Conservation (phyloP, 495 filamentous ascomycete species). For the Ramalina peruviana region DNA sequence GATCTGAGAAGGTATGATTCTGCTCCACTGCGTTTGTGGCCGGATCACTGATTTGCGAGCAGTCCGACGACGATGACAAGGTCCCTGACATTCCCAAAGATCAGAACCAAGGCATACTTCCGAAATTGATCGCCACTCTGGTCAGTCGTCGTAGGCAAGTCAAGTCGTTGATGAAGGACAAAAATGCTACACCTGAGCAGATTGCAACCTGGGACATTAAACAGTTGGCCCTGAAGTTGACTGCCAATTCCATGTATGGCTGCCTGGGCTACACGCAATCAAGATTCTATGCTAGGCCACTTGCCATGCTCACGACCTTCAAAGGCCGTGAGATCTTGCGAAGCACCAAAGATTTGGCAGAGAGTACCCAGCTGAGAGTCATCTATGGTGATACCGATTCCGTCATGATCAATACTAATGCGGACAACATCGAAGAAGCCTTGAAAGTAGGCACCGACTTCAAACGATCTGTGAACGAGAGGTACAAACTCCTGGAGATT, state of each 20-base stretch:
- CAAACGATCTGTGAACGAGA: constrained; percentile 71
- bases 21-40: neutral
- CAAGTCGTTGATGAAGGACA: constrained; percentile 93
- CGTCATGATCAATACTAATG: constrained; percentile 99
- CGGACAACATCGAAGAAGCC: constrained; percentile 82
- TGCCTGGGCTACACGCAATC: constrained; percentile 93
- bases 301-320: constrained; percentile 90
- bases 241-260: constrained; percentile 98
- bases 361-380: constrained; percentile 73
- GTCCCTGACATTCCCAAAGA: constrained; percentile 62
- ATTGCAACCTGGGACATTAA: constrained; percentile 96
- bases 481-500: constrained; percentile 82
- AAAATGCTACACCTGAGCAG: constrained; percentile 69
- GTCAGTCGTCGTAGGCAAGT: constrained; percentile 80
- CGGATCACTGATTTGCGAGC: neutral
- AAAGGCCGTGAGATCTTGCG: constrained; percentile 96
- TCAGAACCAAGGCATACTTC: constrained; percentile 67
- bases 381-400: constrained; percentile 99
- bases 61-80: constrained; percentile 65
- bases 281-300: constrained; percentile 87
- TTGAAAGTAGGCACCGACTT: constrained; percentile 76
- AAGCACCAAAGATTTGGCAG: constrained; percentile 87
- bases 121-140: constrained; percentile 76
- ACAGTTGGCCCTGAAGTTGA: constrained; percentile 89
- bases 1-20: constrained; percentile 42